phyloP scores from a whole-genome alignment of 2,329 filamentous ascomycete genomes.

The Penicillium sp. region DNA sequence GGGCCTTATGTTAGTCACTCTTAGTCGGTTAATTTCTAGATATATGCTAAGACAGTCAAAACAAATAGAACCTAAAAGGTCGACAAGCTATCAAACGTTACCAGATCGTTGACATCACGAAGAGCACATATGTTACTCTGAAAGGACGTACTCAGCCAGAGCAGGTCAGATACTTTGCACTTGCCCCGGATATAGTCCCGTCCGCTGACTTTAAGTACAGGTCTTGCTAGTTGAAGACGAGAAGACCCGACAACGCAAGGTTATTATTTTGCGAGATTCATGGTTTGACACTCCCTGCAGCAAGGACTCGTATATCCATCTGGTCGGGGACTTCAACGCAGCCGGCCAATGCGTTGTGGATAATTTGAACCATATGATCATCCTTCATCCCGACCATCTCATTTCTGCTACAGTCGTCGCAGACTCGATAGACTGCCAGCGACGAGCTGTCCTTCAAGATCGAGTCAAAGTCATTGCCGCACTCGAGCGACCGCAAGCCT shows the following conservation, averaged over 20 bases:
- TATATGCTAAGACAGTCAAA: slow-evolving; percentile 61
- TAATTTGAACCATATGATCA: slow-evolving; percentile 79
- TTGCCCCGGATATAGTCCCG: not conserved
- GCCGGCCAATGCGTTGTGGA: slow-evolving; percentile 77
- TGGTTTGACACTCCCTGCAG: slow-evolving; percentile 82
- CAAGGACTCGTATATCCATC: slow-evolving; percentile 74
- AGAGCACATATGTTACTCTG: slow-evolving; percentile 66
- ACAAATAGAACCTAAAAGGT: slow-evolving; percentile 65
- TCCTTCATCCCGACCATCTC: slow-evolving; percentile 91
- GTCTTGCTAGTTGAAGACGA: slow-evolving; percentile 81
- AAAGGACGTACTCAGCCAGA: slow-evolving; percentile 62
- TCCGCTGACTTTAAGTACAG: slow-evolving; percentile 47
- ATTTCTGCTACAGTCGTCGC: slow-evolving; percentile 93
- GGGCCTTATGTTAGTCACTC: slow-evolving; percentile 64
- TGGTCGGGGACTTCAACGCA: slow-evolving; percentile 74
- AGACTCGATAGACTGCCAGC: slow-evolving; percentile 91
- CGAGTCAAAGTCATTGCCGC: slow-evolving; percentile 88
- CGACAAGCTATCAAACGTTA: slow-evolving; percentile 80
- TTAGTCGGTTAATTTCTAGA: slow-evolving; percentile 34
- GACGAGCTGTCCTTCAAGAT: slow-evolving; percentile 90
- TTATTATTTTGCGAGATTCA: slow-evolving; percentile 75
- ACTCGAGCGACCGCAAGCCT: slow-evolving; percentile 76
- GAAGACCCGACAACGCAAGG: slow-evolving; percentile 62
- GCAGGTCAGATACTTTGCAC: slow-evolving; percentile 59
- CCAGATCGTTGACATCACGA: slow-evolving; percentile 71